Percentiles rank a stretch among this genome's conserved stretches.
These are phyloP conservation scores for Macadamia integrifolia DNA, from an alignment of 164 flowering plant species.

Conservation along the genomic window DNA sequence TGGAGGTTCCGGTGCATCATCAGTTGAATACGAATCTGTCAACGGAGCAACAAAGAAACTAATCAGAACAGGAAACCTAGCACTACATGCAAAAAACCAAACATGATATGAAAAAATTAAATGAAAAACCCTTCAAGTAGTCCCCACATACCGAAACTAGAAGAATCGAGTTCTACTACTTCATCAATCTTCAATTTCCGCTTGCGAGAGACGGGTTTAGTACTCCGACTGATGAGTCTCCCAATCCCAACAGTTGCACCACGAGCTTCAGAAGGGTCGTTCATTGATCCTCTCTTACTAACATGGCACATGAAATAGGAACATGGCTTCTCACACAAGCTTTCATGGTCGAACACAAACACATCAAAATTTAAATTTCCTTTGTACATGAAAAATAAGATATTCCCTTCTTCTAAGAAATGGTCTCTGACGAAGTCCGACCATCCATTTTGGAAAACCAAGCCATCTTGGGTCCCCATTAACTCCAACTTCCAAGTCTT, in stretches of 20 bases:
- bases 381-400: constrained; percentile 34
- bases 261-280: background rate
- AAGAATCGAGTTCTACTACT: too few relatives aligned
- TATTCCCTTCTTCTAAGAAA: constrained; percentile 27
- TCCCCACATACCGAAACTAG: too few relatives aligned
- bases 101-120: too few relatives aligned
- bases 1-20: too few relatives aligned
- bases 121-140: too few relatives aligned
- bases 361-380: constrained; percentile 40
- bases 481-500: constrained; percentile 30
- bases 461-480: constrained; percentile 4
- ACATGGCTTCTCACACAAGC: constrained; percentile 39
- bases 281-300: constrained; percentile 1
- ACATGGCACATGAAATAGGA: constrained; percentile 21
- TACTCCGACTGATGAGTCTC: background rate
- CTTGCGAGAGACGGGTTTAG: background rate
- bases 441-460: constrained; percentile 41
- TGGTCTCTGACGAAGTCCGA: constrained; percentile 32
- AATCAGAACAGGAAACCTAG: background rate
- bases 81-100: too few relatives aligned
- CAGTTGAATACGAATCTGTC: background rate
- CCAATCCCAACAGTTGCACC: too few relatives aligned
- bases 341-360: constrained; percentile 21
- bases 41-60: background rate
- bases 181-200: background rate